These are phyloP conservation scores for Chlamydomonas schloesseri DNA, from an alignment of 139 green algal species.

Conservation along the genomic window DNA sequence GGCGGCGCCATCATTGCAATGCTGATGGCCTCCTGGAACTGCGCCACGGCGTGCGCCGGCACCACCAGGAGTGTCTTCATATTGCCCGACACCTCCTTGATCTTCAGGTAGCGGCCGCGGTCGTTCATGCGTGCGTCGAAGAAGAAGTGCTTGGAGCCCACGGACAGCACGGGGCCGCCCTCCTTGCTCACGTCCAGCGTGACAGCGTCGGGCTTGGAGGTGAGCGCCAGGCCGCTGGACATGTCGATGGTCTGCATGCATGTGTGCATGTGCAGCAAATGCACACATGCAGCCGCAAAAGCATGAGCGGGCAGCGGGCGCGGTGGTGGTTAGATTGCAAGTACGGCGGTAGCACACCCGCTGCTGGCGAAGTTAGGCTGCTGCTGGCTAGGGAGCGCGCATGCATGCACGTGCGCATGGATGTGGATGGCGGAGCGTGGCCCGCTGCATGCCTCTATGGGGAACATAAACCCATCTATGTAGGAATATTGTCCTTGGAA, in stretches of 20 bases:
- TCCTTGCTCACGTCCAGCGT: conserved; percentile 48
- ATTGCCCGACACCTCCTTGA: conserved; percentile 52
- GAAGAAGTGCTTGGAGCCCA: conserved; percentile 61
- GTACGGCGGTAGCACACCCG: no score
- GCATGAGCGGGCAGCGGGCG: neutral
- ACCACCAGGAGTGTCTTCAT: conserved; percentile 59
- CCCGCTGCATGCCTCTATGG: no score
- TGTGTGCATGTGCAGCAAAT: neutral
- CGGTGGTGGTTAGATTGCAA: no score
- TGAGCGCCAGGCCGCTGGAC: conserved; percentile 34
- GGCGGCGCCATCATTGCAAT: conserved; percentile 40
- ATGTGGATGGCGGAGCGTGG: no score
- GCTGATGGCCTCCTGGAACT: conserved; percentile 54
- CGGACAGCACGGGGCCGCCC: conserved; percentile 49
- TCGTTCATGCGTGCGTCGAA: conserved; percentile 52
- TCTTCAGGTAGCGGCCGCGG: conserved; percentile 48
- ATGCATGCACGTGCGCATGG: no score
- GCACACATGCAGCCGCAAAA: neutral
- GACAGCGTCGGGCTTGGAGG: conserved; percentile 21
- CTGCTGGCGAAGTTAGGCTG: no score
- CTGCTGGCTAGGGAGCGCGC: no score
- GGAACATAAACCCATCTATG: no score
- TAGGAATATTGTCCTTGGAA: no score
- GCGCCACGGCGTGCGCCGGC: conserved; percentile 34
- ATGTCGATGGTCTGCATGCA: conserved; percentile 21